Percentiles rank a stretch among this genome's conserved stretches.
Evolutionary conservation across 768 basidiomycete species (phyloP).

Genomic region (Russula compacta): DNA sequence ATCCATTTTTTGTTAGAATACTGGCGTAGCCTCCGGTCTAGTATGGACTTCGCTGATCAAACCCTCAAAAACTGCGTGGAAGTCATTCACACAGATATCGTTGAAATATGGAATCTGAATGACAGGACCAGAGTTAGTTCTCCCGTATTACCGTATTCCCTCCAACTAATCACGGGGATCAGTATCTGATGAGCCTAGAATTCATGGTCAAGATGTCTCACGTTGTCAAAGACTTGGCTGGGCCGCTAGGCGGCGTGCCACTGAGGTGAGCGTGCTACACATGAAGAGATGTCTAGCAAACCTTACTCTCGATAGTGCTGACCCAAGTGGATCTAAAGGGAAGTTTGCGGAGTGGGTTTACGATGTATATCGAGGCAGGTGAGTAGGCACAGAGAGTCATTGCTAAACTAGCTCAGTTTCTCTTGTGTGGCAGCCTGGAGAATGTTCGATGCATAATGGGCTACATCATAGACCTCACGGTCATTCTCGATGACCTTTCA

Average conservation of each 20-base stretch:
- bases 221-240: slow-evolving; percentile 2
- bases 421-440: background rate
- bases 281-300: background rate
- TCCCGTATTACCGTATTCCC: background rate
- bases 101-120: slow-evolving; percentile 1
- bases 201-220: background rate
- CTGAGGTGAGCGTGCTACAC: background rate
- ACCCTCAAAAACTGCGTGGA: background rate
- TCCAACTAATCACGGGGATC: background rate
- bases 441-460: slow-evolving; percentile 1
- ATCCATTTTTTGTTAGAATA: background rate
- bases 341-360: background rate
- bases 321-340: background rate
- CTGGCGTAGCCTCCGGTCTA: slow-evolving; percentile 4
- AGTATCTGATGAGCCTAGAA: background rate
- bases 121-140: background rate
- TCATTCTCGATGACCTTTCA: background rate
- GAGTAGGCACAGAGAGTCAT: background rate
- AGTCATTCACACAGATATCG: slow-evolving; percentile 1
- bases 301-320: background rate
- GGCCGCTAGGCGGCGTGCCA: background rate
- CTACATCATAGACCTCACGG: slow-evolving; percentile 1
- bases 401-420: background rate
- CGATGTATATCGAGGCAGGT: background rate
- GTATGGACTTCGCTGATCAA: background rate